phyloP scores from a whole-genome alignment of 345 rosid genomes.

The Microthlaspi erraticum region DNA sequence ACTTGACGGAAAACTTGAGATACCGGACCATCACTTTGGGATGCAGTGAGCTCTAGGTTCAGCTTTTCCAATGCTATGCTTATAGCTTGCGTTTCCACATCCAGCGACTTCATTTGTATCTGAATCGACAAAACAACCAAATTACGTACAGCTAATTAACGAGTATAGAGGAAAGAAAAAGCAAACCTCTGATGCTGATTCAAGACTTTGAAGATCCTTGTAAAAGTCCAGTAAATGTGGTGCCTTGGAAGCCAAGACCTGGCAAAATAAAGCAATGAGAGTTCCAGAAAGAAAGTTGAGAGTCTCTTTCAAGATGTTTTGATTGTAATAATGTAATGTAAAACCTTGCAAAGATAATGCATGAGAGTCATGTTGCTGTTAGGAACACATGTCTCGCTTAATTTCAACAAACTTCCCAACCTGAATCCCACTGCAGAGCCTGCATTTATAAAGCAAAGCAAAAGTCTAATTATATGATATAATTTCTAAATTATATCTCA shows the following conservation, averaged over 20 bases:
- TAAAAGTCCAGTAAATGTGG: conserved; percentile 77
- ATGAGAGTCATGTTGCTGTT: conserved; percentile 93
- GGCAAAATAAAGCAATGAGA: not conserved
- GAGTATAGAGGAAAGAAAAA: not conserved
- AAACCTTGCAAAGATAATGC: conserved; percentile 98
- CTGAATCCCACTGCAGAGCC: conserved; percentile 96
- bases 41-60: conserved; percentile 81
- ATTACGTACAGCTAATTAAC: conserved; percentile 1
- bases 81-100: conserved; percentile 99
- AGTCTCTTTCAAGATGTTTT: not conserved
- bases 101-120: conserved; percentile 94
- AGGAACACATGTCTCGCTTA: conserved; percentile 83
- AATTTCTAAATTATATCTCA: conserved; percentile 7
- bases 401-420: conserved; percentile 88
- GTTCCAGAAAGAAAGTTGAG: conserved; percentile 10
- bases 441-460: conserved; percentile 47
- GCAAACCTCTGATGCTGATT: conserved; percentile 78
- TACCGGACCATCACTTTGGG: conserved; percentile 91
- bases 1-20: conserved; percentile 85
- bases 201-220: conserved; percentile 81
- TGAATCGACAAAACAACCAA: conserved; percentile 45
- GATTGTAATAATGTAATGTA: not conserved
- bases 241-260: conserved; percentile 78
- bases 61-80: conserved; percentile 89
- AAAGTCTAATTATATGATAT: no score